Evolutionary conservation across 1,284 basidiomycete species (phyloP).

Genomic region (Somion occarium): DNA sequence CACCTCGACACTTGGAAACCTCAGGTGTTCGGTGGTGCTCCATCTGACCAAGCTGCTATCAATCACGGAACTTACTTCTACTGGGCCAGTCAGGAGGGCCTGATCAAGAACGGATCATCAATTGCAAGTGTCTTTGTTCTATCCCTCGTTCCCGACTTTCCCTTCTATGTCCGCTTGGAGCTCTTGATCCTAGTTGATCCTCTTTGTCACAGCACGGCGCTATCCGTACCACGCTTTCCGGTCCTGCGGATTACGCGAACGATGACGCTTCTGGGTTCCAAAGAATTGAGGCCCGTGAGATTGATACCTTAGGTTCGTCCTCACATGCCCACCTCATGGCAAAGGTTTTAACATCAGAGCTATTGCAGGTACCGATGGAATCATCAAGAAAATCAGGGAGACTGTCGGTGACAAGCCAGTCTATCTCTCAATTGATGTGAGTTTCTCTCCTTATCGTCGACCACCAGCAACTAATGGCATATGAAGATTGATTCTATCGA

Average conservation of each 20-base stretch:
- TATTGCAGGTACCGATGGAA: slow-evolving; percentile 51
- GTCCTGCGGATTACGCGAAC: slow-evolving; percentile 65
- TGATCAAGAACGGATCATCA: slow-evolving; percentile 72
- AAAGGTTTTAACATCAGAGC: neutral
- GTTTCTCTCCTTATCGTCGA: slow-evolving; percentile 16
- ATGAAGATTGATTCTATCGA: slow-evolving; percentile 69
- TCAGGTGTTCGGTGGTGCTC: slow-evolving; percentile 63
- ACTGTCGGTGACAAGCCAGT: slow-evolving; percentile 65
- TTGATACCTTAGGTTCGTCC: slow-evolving; percentile 60
- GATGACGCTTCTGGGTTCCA: slow-evolving; percentile 66
- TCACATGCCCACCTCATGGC: slow-evolving; percentile 6
- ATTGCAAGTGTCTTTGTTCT: slow-evolving; percentile 65
- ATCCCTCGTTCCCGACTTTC: slow-evolving; percentile 12
- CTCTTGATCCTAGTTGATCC: slow-evolving; percentile 70
- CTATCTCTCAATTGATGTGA: slow-evolving; percentile 69
- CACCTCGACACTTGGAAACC: slow-evolving; percentile 75
- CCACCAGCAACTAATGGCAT: neutral
- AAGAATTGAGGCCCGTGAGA: slow-evolving; percentile 72
- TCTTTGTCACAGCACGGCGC: slow-evolving; percentile 63
- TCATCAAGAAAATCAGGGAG: slow-evolving; percentile 67
- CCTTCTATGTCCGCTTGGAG: slow-evolving; percentile 11
- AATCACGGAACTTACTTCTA: slow-evolving; percentile 80
- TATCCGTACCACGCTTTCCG: slow-evolving; percentile 70
- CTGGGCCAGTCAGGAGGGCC: slow-evolving; percentile 71
- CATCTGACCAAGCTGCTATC: slow-evolving; percentile 60